Percentiles rank a stretch among this genome's conserved stretches.
These are phyloP conservation scores for Pachyrhizus erosus DNA, from an alignment of 306 rosid genomes.

Conservation along the genomic window DNA sequence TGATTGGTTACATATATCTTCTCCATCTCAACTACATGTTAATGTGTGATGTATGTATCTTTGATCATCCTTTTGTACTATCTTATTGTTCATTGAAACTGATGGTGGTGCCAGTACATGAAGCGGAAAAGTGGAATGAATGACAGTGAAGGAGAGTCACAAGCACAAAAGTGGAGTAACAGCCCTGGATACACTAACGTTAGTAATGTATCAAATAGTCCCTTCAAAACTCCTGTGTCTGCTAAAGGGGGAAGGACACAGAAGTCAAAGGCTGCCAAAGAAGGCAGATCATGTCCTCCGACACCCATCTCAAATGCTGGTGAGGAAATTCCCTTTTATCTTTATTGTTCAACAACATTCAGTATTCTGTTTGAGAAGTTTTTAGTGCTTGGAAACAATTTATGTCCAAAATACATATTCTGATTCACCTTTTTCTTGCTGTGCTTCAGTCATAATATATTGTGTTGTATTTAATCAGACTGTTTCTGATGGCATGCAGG, in stretches of 20 bases:
- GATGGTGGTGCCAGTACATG: slow-evolving; percentile 62
- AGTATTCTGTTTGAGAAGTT: slow-evolving; percentile 29
- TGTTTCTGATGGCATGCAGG: slow-evolving; percentile 58
- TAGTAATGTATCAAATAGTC: slow-evolving; percentile 53
- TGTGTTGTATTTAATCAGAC: slow-evolving; percentile 32
- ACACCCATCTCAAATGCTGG: slow-evolving; percentile 84
- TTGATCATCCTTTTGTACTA: slow-evolving; percentile 13
- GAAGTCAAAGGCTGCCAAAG: slow-evolving; percentile 75
- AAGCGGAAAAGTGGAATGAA: slow-evolving; percentile 64
- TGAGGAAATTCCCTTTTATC: slow-evolving; percentile 42
- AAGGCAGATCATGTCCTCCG: slow-evolving; percentile 70
- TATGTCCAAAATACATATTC: slow-evolving; percentile 12
- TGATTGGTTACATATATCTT: slow-evolving; percentile 33
- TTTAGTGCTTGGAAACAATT: slow-evolving; percentile 35
- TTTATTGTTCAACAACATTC: slow-evolving; percentile 33
- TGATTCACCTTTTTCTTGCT: slow-evolving; percentile 24
- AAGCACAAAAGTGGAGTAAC: slow-evolving; percentile 50
- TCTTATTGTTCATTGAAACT: slow-evolving; percentile 30
- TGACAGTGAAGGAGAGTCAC: slow-evolving; percentile 56
- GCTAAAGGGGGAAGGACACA: slow-evolving; percentile 77
- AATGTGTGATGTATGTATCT: slow-evolving; percentile 2
- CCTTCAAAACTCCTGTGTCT: slow-evolving; percentile 80
- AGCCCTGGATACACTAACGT: slow-evolving; percentile 60
- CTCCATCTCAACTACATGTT: not conserved
- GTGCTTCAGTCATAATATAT: not conserved